Evolutionary conservation across 148 eudicot genomes (phyloP).

Genomic region (Silene conica): DNA sequence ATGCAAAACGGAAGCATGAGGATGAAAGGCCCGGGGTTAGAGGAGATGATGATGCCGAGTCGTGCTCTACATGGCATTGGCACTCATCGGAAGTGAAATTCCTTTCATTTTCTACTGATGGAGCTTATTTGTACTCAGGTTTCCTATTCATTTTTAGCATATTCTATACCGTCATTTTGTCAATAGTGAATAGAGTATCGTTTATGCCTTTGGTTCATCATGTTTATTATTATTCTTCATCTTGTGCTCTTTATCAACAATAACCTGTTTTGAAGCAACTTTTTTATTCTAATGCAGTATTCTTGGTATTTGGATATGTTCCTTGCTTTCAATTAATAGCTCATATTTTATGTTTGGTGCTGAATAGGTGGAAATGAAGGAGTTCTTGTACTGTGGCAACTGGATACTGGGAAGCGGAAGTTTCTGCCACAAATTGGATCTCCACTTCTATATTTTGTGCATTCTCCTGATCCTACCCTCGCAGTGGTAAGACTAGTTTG

Average conservation of each 20-base stretch:
- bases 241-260: not conserved
- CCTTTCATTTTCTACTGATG: slow-evolving; percentile 87
- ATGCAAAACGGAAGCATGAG: slow-evolving; percentile 31
- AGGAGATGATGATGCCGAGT: slow-evolving; percentile 75
- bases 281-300: not conserved
- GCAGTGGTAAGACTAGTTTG: slow-evolving; percentile 53
- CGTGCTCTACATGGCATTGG: slow-evolving; percentile 98
- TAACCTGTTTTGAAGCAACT: not conserved
- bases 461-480: slow-evolving; percentile 69
- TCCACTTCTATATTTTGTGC: slow-evolving; percentile 60
- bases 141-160: not conserved
- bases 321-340: not conserved
- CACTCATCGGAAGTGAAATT: slow-evolving; percentile 83
- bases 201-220: not conserved
- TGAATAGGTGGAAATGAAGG: slow-evolving; percentile 88
- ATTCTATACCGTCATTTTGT: not conserved
- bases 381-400: slow-evolving; percentile 94
- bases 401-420: slow-evolving; percentile 82
- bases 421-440: slow-evolving; percentile 84
- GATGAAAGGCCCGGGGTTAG: slow-evolving; percentile 81
- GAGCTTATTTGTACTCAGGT: slow-evolving; percentile 95
- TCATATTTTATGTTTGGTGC: slow-evolving; percentile 11
- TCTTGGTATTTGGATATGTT: slow-evolving; percentile 1
- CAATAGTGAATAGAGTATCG: not conserved
- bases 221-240: not conserved